Percentiles rank a stretch among this genome's conserved stretches.
phyloP scores from a whole-genome alignment of 2,329 filamentous ascomycete species.

The Pseudocercospora ulei region DNA sequence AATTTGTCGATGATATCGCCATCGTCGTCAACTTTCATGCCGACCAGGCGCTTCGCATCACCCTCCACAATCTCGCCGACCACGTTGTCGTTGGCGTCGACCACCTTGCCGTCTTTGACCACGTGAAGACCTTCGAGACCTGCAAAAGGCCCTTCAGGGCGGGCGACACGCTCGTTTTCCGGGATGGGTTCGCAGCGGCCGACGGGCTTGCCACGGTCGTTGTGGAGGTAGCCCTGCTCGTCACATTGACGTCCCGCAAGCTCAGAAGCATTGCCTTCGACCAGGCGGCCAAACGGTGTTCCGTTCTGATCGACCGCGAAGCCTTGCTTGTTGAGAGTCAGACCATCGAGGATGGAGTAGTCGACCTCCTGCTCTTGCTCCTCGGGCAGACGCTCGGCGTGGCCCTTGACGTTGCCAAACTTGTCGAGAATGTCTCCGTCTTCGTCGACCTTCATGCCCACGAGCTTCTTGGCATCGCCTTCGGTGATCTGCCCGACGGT shows the following conservation, averaged over 20 bases:
- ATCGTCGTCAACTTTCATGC: constrained; percentile 67
- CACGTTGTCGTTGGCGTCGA: constrained; percentile 68
- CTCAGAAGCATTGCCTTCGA: constrained; percentile 50
- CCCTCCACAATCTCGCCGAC: constrained; percentile 64
- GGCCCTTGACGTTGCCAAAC: too few relatives aligned
- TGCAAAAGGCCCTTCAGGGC: constrained; percentile 58
- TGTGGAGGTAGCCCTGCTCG: constrained; percentile 48
- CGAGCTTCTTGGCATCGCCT: constrained; percentile 62
- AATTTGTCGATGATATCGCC: constrained; percentile 71
- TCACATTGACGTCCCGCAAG: constrained; percentile 50
- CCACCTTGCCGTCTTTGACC: constrained; percentile 58
- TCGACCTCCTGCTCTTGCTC: constrained; percentile 39
- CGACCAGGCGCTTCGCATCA: constrained; percentile 61
- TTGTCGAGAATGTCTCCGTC: constrained; percentile 75
- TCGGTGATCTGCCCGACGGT: constrained; percentile 61
- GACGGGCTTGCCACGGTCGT: constrained; percentile 48
- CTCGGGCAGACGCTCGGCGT: constrained; percentile 46
- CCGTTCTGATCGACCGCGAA: constrained; percentile 48
- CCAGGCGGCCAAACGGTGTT: constrained; percentile 48
- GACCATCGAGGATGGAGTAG: constrained; percentile 47
- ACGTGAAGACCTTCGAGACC: constrained; percentile 57
- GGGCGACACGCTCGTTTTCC: constrained; percentile 47
- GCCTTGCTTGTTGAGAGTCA: constrained; percentile 51
- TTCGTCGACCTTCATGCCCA: constrained; percentile 65
- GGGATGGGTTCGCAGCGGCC: constrained; percentile 52